Evolutionary conservation across 805 yeast genomes (phyloP).

Genomic region (Cyberlindnera maritima): DNA sequence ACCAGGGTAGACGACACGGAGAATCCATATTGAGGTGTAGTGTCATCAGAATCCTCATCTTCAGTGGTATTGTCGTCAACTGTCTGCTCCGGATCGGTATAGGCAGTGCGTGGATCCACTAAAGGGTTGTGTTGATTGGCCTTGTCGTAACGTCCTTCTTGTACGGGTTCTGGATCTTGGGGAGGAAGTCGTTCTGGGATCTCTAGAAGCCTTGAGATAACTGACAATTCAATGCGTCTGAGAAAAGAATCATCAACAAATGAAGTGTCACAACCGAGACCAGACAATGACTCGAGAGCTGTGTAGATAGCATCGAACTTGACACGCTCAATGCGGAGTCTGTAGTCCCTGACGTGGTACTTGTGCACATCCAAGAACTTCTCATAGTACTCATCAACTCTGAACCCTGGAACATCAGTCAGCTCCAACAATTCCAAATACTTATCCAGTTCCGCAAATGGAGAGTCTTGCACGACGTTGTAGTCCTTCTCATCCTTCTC

Average conservation of each 20-base stretch:
- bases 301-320: constrained; percentile 19
- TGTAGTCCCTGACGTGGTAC: constrained; percentile 21
- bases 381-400: constrained; percentile 26
- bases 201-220: constrained; percentile 60
- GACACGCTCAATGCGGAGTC: constrained; percentile 19
- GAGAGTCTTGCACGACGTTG: constrained; percentile 16
- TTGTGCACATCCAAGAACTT: constrained; percentile 26
- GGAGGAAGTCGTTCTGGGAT: constrained; percentile 44
- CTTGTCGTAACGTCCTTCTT: constrained; percentile 8
- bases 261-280: constrained; percentile 6
- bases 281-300: constrained; percentile 24
- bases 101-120: not conserved
- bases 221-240: constrained; percentile 38
- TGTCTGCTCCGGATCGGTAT: constrained; percentile 2
- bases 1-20: constrained; percentile 54
- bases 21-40: constrained; percentile 35
- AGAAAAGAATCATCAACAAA: constrained; percentile 15
- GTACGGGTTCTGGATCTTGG: not conserved
- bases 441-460: constrained; percentile 26
- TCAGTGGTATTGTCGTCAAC: constrained; percentile 5
- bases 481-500: no score
- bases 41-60: constrained; percentile 8
- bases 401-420: constrained; percentile 32
- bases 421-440: constrained; percentile 35
- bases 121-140: not conserved